A percentile compares a stretch with the other conserved stretches of the same genome.
Evolutionary conservation across 257 asterid species (phyloP).

Genomic region (Leptodermis oblonga): DNA sequence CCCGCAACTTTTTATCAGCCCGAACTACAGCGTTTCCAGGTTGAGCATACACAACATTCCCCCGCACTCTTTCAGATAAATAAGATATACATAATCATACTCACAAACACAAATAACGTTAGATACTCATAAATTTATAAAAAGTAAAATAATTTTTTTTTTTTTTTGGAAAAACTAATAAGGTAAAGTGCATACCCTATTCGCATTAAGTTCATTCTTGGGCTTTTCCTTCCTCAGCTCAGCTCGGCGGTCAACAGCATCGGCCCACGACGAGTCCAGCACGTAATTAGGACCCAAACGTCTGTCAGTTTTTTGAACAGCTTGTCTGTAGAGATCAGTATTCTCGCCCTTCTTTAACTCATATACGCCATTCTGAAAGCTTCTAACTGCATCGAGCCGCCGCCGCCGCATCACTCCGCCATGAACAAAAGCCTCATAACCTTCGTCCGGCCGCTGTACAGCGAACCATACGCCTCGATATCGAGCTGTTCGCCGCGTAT

Average conservation of each 20-base stretch:
- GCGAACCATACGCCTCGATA: constrained; percentile 83
- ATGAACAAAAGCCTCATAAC: constrained; percentile 69
- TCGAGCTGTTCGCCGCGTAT: constrained; percentile 87
- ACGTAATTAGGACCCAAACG: constrained; percentile 66
- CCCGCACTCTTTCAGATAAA: neutral
- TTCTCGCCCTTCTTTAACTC: constrained; percentile 93
- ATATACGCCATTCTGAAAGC: constrained; percentile 87
- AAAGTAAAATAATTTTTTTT: neutral
- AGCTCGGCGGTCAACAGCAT: constrained; percentile 75
- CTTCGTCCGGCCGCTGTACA: constrained; percentile 88
- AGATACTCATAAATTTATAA: neutral
- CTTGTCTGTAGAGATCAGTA: constrained; percentile 72
- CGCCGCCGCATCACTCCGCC: constrained; percentile 55
- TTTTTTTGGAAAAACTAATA: neutral
- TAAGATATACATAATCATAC: neutral
- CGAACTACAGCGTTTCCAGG: no score
- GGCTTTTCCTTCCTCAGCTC: constrained; percentile 75
- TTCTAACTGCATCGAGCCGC: constrained; percentile 59
- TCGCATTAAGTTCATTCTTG: constrained; percentile 83
- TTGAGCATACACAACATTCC: neutral
- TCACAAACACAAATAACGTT: neutral
- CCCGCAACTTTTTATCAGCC: no score
- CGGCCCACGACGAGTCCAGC: constrained; percentile 61
- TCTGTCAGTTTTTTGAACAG: constrained; percentile 64
- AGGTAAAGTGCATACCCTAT: constrained; percentile 41